A percentile compares a stretch with the other conserved stretches of the same genome.
Conservation (phyloP, 192 early-diverging fungal species). For the Funneliformis mosseae region DNA sequence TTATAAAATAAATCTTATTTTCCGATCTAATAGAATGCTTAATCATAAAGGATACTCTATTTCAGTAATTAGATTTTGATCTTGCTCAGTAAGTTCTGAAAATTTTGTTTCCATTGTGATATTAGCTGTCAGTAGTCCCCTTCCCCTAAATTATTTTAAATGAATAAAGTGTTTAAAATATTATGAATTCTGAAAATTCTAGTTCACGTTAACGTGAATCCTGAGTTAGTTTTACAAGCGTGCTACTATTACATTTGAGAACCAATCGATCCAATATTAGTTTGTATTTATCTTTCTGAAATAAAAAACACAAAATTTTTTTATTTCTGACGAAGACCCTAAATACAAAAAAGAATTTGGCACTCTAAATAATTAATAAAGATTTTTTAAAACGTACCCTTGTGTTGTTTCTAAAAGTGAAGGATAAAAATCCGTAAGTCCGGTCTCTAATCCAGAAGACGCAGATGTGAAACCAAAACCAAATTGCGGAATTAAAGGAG, state of each 20-base stretch:
- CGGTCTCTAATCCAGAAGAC: no score
- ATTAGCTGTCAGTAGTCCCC: background rate
- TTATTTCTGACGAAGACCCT: background rate
- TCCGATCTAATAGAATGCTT: background rate
- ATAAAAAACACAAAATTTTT: background rate
- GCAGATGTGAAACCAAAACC: no score
- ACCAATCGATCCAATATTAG: no score
- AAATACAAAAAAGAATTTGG: no score
- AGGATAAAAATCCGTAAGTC: no score
- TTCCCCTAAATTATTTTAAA: background rate
- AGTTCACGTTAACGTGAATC: background rate
- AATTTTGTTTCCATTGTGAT: slow-evolving; percentile 13
- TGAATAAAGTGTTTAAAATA: background rate
- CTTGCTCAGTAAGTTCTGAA: background rate
- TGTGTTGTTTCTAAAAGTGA: no score
- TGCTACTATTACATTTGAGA: background rate
- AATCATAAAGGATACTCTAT: slow-evolving; percentile 3
- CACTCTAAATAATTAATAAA: no score
- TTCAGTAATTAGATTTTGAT: background rate
- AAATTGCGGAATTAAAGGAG: no score
- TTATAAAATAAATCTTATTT: background rate
- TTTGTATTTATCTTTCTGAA: no score
- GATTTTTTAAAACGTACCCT: no score
- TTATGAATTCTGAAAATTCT: background rate
- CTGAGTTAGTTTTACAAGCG: background rate